Evolutionary conservation across 495 filamentous ascomycete genomes (phyloP).

Genomic region (Bombardia bombarda): DNA sequence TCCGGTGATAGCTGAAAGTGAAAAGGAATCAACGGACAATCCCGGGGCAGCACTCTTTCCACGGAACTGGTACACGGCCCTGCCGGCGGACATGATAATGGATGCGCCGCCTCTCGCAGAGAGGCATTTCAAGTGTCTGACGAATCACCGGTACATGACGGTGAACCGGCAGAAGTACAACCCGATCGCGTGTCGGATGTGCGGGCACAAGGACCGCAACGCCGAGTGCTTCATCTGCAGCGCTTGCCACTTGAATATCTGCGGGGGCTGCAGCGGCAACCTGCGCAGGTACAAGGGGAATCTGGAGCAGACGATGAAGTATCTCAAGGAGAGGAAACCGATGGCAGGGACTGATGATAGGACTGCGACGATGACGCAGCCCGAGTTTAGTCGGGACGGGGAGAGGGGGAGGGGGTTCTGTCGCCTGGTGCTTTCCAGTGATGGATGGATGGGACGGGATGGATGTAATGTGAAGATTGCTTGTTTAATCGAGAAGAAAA

Average conservation of each 20-base stretch:
- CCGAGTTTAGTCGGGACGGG: background rate
- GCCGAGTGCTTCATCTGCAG: constrained; percentile 22
- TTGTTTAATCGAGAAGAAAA: no score
- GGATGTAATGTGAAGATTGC: no score
- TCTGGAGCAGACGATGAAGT: constrained; percentile 8
- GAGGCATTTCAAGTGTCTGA: constrained; percentile 18
- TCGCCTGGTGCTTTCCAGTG: no score
- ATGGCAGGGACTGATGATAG: background rate
- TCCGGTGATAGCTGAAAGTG: constrained; percentile 3
- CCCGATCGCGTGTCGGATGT: constrained; percentile 20
- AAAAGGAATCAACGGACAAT: constrained; percentile 15
- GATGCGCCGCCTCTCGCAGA: constrained; percentile 17
- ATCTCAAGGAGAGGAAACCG: constrained; percentile 6
- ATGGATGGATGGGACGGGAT: no score
- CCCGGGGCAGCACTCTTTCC: constrained; percentile 25
- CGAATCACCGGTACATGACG: constrained; percentile 22
- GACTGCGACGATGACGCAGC: background rate
- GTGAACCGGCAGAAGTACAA: constrained; percentile 17
- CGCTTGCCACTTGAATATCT: constrained; percentile 20
- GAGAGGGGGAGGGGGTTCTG: background rate
- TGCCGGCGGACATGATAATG: constrained; percentile 10
- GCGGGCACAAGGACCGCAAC: constrained; percentile 19
- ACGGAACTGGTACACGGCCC: constrained; percentile 18
- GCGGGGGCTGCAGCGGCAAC: constrained; percentile 7
- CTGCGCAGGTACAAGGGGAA: constrained; percentile 13